phyloP scores from a whole-genome alignment of 108 stramenopile species.

The Nitzschia sp. region DNA sequence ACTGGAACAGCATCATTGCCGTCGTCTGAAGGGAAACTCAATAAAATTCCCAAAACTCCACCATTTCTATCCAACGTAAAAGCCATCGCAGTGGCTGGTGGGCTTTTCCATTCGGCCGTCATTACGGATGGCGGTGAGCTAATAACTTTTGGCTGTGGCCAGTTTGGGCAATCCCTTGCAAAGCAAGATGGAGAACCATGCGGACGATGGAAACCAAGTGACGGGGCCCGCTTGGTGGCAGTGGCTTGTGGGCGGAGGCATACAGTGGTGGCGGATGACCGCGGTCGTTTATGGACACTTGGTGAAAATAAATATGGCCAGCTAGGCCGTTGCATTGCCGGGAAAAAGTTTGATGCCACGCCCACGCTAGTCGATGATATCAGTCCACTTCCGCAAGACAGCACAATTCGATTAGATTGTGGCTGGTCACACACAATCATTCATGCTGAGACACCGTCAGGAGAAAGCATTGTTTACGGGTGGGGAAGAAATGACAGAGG shows the following conservation, averaged over 20 bases:
- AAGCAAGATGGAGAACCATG: conserved; percentile 4
- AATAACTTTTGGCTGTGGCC: conserved; percentile 75
- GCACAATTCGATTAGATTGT: conserved; percentile 30
- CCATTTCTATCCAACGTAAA: conserved; percentile 26
- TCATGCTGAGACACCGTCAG: conserved; percentile 28
- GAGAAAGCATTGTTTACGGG: conserved; percentile 45
- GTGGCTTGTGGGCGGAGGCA: conserved; percentile 80
- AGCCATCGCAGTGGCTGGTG: conserved; percentile 61
- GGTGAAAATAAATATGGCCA: conserved; percentile 88
- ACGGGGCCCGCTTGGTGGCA: conserved; percentile 51
- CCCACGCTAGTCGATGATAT: conserved; percentile 15
- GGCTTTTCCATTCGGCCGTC: conserved; percentile 83
- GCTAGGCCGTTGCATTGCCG: conserved; percentile 49
- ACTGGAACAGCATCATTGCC: conserved; percentile 16
- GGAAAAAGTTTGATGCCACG: conserved; percentile 7
- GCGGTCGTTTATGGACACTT: conserved; percentile 73
- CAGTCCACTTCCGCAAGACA: not conserved
- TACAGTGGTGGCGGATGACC: conserved; percentile 67
- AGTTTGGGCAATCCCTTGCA: conserved; percentile 61
- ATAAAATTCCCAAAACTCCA: conserved; percentile 17
- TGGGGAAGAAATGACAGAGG: conserved; percentile 75
- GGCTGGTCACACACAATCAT: conserved; percentile 78
- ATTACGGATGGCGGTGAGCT: conserved; percentile 67
- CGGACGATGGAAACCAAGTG: conserved; percentile 69
- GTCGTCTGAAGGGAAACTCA: not conserved